Base-by-base conservation (phyloP, 2,329 filamentous ascomycete genomes). In the Alternaria postmessia region DNA sequence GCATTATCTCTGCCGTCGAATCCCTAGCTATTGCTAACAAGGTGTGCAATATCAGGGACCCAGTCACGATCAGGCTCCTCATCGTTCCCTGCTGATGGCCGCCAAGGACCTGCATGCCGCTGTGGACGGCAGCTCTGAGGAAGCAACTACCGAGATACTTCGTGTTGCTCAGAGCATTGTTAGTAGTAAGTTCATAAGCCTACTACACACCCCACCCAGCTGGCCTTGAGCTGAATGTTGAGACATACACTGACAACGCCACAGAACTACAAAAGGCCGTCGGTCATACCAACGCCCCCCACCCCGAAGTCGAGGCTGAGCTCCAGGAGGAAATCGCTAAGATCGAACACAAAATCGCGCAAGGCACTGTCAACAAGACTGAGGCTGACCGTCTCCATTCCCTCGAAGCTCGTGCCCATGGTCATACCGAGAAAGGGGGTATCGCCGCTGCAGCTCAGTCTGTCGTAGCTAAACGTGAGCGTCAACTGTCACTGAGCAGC, bases 301-400 rank as follows among this genome's bases (percentile, higher is more conserved):
- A 74, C 18, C 73, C 70, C 14, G 70, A 76, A 58, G 63, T 75
- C 26, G 71, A 77, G 56, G 59, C 61, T 46, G 67, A 74, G 59
- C 64, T 75, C 7, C 69, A 72, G 43, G 62, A 70, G 60, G 72
- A 75, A 68, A 67, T 66, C 51, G 68, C 70, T 57, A 75, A 70
- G 62, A 69, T 77, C 59, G 67, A 73, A 51, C 69, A 71, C 59
- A 77, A 76, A 55, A 64, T 77, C 53, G 66, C 67, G 55, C 62
- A 72, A 54, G 75, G 70, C 43, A 71, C 71, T 7, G 72, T 81
- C 57, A 79, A 77, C 32, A 75, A 66, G 59, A 75, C 76, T 49
- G 80, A 81, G 54, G 80, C 80, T 30, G 71, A 78, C 52, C 74
- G 75, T 48, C 73, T 81, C 26, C 78, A 81, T 58, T 79, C 78